phyloP scores from a whole-genome alignment of 2,329 filamentous ascomycete species.

The Penicillium glabrum region DNA sequence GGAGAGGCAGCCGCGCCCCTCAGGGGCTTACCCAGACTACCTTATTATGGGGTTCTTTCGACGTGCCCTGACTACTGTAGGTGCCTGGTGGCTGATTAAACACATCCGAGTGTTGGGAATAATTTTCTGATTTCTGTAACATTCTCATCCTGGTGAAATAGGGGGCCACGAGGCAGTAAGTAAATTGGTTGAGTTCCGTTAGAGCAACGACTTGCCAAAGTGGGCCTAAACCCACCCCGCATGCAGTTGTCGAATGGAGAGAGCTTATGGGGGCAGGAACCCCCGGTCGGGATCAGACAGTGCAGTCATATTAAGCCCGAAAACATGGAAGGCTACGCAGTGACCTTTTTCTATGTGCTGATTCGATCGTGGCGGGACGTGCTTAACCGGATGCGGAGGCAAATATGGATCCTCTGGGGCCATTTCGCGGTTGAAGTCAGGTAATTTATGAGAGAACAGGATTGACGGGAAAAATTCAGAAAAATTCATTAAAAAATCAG shows the following conservation, averaged over 20 bases:
- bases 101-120: not conserved
- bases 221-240: conserved; percentile 16
- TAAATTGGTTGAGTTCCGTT: not conserved
- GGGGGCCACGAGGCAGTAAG: not conserved
- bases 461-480: not conserved
- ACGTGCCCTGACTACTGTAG: not conserved
- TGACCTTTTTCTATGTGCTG: conserved; percentile 1
- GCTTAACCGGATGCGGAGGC: conserved; percentile 12
- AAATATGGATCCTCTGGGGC: not conserved
- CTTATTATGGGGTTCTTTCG: not conserved
- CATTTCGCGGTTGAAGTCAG: not conserved
- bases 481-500: not conserved
- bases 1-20: conserved; percentile 8
- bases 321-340: conserved; percentile 16
- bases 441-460: not conserved
- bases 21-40: not conserved
- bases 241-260: conserved; percentile 18
- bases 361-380: conserved; percentile 6
- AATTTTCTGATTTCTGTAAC: not conserved
- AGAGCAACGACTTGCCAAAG: conserved; percentile 14
- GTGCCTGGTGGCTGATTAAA: not conserved
- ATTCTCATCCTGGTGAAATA: not conserved
- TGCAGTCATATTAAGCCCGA: conserved; percentile 9
- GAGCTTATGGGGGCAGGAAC: not conserved
- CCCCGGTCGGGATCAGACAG: conserved; percentile 7